These are phyloP conservation scores for Calonectria montana DNA, from an alignment of 2,329 filamentous ascomycete genomes.

Conservation along the genomic window DNA sequence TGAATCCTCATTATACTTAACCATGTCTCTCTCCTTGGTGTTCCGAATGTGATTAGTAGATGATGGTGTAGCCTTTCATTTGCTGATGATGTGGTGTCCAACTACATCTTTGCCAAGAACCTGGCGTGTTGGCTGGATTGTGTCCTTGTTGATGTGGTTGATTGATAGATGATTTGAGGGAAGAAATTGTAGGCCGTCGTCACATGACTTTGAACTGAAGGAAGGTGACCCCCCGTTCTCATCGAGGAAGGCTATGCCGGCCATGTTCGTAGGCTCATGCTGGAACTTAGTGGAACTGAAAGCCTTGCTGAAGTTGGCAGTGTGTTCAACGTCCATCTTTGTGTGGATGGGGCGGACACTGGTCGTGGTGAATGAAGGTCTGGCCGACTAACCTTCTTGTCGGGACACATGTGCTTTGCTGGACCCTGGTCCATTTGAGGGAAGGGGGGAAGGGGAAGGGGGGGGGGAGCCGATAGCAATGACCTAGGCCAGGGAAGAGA, in stretches of 20 bases:
- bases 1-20: slow-evolving; percentile 3
- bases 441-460: background rate
- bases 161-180: background rate
- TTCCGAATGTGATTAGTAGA: background rate
- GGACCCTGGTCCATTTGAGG: background rate
- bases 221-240: background rate
- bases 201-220: slow-evolving; percentile 1
- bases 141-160: too few species aligned
- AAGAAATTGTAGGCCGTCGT: background rate
- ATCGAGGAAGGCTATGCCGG: slow-evolving; percentile 4
- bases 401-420: background rate
- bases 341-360: background rate
- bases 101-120: too few species aligned
- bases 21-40: background rate
- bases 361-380: background rate
- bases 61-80: background rate
- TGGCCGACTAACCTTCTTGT: background rate
- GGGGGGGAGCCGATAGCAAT: background rate
- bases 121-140: too few species aligned
- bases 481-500: background rate
- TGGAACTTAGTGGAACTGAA: background rate
- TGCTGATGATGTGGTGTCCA: background rate
- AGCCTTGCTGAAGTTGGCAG: background rate
- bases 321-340: background rate
- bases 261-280: background rate